A percentile compares a stretch with the other conserved stretches of the same genome.
These are phyloP conservation scores for Senna tora DNA, from an alignment of 306 rosid genomes.

Conservation along the genomic window DNA sequence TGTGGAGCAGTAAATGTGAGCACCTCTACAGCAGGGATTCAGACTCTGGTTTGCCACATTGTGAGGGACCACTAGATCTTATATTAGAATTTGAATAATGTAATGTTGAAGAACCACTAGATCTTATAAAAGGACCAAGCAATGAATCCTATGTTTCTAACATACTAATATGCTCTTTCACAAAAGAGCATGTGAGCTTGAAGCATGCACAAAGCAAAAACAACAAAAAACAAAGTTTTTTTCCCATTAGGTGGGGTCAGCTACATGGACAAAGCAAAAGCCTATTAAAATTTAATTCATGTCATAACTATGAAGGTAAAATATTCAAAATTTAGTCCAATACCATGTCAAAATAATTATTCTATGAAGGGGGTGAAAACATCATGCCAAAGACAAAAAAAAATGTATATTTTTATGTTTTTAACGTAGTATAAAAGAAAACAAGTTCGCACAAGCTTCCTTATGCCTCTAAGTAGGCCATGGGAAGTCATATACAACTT, in stretches of 20 bases:
- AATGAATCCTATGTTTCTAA: constrained; percentile 26
- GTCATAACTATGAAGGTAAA: not conserved
- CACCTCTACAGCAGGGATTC: too few relatives aligned
- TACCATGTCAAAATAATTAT: not conserved
- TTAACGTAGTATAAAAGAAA: constrained; percentile 17
- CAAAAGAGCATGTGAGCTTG: constrained; percentile 9
- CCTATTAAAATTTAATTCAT: constrained; percentile 6
- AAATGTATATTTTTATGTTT: constrained; percentile 7
- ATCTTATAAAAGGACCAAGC: not conserved
- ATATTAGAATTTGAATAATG: not conserved
- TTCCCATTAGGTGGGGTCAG: too few relatives aligned
- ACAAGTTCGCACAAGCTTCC: constrained; percentile 22
- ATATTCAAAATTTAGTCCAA: constrained; percentile 23
- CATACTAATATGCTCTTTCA: constrained; percentile 5
- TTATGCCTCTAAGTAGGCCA: constrained; percentile 2
- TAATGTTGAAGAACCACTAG: constrained; percentile 7
- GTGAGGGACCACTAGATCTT: too few relatives aligned
- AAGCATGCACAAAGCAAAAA: constrained; percentile 16
- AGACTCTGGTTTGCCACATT: too few relatives aligned
- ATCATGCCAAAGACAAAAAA: constrained; percentile 14
- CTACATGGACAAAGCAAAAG: constrained; percentile 9
- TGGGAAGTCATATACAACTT: constrained; percentile 17
- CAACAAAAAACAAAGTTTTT: too few relatives aligned
- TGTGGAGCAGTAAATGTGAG: too few relatives aligned
- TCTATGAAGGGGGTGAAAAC: constrained; percentile 32